Conservation (phyloP, 768 basidiomycete genomes). For the Dioszegia crocea region DNA sequence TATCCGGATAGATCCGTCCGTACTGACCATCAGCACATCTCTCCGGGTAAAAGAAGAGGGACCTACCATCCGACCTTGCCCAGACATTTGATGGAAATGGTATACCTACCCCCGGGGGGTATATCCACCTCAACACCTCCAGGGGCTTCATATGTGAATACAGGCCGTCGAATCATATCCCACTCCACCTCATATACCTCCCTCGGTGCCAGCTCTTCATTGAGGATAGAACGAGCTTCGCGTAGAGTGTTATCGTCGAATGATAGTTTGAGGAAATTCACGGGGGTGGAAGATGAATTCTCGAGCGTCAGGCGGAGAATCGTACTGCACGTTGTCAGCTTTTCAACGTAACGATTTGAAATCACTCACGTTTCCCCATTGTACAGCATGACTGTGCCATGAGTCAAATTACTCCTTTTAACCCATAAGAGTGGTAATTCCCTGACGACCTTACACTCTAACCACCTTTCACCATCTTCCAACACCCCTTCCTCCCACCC, state of each 20-base stretch:
- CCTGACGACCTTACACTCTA: constrained; percentile 78
- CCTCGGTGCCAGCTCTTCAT: constrained; percentile 72
- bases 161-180: constrained; percentile 68
- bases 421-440: constrained; percentile 85
- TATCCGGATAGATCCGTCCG: constrained; percentile 70
- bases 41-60: neutral
- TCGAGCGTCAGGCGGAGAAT: constrained; percentile 80
- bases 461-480: constrained; percentile 52
- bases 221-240: constrained; percentile 68
- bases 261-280: constrained; percentile 78
- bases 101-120: constrained; percentile 65
- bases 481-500: constrained; percentile 12
- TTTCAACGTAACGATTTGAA: neutral
- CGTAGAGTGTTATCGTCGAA: constrained; percentile 88
- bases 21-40: constrained; percentile 53
- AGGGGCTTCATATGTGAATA: constrained; percentile 69
- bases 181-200: constrained; percentile 89
- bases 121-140: constrained; percentile 56
- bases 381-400: constrained; percentile 91
- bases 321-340: constrained; percentile 57
- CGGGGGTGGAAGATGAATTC: constrained; percentile 74
- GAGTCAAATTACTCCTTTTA: constrained; percentile 79
- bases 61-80: constrained; percentile 91
- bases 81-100: constrained; percentile 66
- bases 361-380: constrained; percentile 79